Evolutionary conservation across 805 yeast genomes (phyloP), one percentile per base, ranked within the genome.

Genomic region (Kodamaea restingae): DNA sequence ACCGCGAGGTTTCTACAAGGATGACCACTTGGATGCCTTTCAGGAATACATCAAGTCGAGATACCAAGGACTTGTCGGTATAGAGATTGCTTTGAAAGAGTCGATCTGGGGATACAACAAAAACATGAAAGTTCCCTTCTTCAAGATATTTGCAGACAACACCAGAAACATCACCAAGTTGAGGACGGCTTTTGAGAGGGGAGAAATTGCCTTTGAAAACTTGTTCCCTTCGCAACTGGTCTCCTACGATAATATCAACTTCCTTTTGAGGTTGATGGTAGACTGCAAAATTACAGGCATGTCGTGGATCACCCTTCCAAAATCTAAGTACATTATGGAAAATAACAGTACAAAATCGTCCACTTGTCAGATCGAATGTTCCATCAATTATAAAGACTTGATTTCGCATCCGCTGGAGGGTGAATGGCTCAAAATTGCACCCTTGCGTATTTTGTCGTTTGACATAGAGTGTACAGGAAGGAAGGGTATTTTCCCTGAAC

Each of bases 381-480:
- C 69, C 4, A 75, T 93, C 10, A 72, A 82, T 53, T 88, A 79
- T 54, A 63, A 64, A 21, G 81, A 87, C 47, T 59, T 93, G 37
- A 58, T 86, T 0, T 73, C 95, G 1, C 98, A 88, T 58, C 74
- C 88, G 1, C 75, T 96, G 0, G 98, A 91, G 56, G 97, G 96
- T 4, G 88, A 90, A 44, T 95, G 95, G 90, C 75, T 88, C 25
- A 83, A 80, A 48, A 82, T 85, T 66, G 98, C 98, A 1, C 98
- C 98, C 0, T 70, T 93, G 43, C 81, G 99, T 54, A 81, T 93
- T 35, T 68, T 93, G 49, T 88, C 97, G 8, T 91, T 93, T 60
- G 99, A 93, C 71, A 93, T 93, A 45, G 99, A 93, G 63, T 93
- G 99, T 74, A 93, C 98, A 3, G 98, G 98, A 32, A 78, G 99